These are phyloP conservation scores for Trichoderma virens DNA, from an alignment of 495 filamentous ascomycete genomes.

Conservation along the genomic window DNA sequence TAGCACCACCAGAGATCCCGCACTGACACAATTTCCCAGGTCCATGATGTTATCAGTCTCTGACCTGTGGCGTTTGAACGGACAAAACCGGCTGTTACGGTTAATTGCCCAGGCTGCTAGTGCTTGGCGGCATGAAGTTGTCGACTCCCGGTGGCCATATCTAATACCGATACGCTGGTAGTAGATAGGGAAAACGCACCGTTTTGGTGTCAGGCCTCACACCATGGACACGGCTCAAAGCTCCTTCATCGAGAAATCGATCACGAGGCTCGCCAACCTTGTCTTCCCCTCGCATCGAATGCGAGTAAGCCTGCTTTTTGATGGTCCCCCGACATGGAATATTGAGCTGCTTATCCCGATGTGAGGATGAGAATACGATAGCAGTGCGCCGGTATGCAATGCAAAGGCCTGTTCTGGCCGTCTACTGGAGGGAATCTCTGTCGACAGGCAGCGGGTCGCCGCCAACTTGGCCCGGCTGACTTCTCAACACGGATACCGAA, in stretches of 20 bases:
- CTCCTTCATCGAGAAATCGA: neutral
- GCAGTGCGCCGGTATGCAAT: neutral
- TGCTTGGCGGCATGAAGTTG: no score
- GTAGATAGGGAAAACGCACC: neutral
- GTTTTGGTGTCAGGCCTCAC: neutral
- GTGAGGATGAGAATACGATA: neutral
- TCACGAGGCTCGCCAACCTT: neutral
- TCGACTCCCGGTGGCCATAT: neutral
- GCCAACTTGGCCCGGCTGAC: neutral
- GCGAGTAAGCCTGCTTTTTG: neutral
- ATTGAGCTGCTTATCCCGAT: neutral
- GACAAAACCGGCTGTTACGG: no score
- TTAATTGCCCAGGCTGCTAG: no score
- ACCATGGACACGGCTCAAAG: neutral
- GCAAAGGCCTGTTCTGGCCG: neutral
- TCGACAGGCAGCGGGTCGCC: no score
- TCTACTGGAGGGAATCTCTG: no score
- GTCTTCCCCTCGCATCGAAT: neutral
- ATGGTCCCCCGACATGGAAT: neutral
- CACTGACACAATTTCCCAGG: no score
- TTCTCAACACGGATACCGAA: neutral
- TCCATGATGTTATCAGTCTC: no score
- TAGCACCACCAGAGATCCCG: no score
- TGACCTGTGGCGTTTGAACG: no score
- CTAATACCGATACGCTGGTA: neutral